Base-by-base conservation (phyloP, 148 eudicot genomes). In the Agrostemma githago region DNA sequence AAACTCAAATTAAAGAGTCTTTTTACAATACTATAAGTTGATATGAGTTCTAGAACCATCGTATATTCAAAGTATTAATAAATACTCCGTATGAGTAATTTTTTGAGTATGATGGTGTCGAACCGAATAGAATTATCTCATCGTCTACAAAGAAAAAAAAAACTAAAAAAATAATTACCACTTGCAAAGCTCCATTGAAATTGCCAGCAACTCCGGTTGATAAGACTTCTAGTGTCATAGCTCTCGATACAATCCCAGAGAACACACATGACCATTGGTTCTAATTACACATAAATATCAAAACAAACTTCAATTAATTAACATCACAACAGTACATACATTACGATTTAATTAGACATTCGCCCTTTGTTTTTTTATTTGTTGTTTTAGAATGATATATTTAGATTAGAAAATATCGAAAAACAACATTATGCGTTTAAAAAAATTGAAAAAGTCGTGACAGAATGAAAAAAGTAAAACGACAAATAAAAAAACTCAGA, bases 131-230 rank as follows among this genome's bases (percentile, higher is more conserved):
- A 26, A 26, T 26, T 26, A 26, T 26, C 34, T 26, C 34, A 26
- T 26, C 34, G 34, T 26, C 1, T 26, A 1, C 34, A 26, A 26
- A 26, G 34, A 26, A 26, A 26, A 26, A 26, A 26, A 26, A 26
- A 26, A 26, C 34, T 26, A 26, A 58, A 16, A 62, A 8, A 61
- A 71, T 62, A 39, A 14, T 72, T 87, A 90, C 98, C 96, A 92
- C 98, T 92, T 92, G 98, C 37, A 92, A 78, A 72, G 98, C 98
- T 59, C 98, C 98, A 77, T 92, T 88, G 79, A 87, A 90, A 74
- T 90, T 92, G 20, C 98, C 98, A 26, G 98, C 98, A 57, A 92
- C 98, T 65, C 98, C 98, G 66, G 98, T 90, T 53, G 98, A 92
- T 15, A 92, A 84, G 48, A 92, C 93, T 64, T 88, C 98, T 43